Evolutionary conservation across 73 alveolate genomes (phyloP).

Genomic region (Uronychia setigera): DNA sequence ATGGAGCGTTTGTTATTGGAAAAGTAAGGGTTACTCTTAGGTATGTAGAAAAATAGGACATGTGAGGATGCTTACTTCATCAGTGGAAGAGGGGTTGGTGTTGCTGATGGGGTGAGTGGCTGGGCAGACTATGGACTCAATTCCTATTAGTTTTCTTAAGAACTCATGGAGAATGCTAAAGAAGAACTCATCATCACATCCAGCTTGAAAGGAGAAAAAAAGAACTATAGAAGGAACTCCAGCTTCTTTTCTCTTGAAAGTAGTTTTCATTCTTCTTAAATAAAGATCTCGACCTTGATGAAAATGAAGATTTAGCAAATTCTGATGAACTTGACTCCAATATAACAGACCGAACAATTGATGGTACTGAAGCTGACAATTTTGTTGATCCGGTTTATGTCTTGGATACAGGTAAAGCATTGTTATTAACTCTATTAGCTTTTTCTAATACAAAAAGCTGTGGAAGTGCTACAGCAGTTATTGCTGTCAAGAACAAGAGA

Average conservation of each 20-base stretch:
- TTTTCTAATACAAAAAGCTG: conserved; percentile 14
- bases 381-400: conserved; percentile 22
- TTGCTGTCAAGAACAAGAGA: conserved; percentile 34
- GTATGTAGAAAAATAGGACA: not conserved
- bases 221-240: not conserved
- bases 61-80: conserved; percentile 65
- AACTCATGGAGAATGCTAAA: conserved; percentile 33
- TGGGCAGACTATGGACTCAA: conserved; percentile 64
- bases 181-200: not conserved
- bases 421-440: not conserved
- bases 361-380: not conserved
- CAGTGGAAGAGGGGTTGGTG: conserved; percentile 51
- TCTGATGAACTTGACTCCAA: not conserved
- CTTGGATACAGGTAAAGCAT: conserved; percentile 22
- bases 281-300: not conserved
- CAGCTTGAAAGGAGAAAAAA: not conserved
- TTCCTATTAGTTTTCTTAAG: conserved; percentile 33
- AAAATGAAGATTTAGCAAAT: not conserved
- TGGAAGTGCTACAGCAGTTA: conserved; percentile 48
- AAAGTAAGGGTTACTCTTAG: no score
- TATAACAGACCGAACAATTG: no score
- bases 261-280: not conserved
- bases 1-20: not conserved
- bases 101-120: conserved; percentile 72
- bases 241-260: not conserved